Evolutionary conservation across 495 filamentous ascomycete species (phyloP).

Genomic region (Aspergillus kassunensis): DNA sequence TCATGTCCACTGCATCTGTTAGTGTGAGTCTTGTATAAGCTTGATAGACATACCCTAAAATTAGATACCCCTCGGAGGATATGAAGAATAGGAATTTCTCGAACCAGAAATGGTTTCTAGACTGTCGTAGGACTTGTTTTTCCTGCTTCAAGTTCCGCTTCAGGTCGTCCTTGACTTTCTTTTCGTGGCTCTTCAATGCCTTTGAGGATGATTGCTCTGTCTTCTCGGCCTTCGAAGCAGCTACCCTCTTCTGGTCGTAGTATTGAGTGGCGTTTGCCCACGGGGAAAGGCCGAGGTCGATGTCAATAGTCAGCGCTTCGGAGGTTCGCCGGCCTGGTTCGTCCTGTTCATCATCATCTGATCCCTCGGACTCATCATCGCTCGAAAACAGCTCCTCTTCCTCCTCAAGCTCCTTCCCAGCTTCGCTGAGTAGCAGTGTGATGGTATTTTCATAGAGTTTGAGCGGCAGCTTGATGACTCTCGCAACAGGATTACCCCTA

Average conservation of each 20-base stretch:
- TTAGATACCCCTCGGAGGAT: conserved; percentile 91
- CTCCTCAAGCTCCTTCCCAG: conserved; percentile 52
- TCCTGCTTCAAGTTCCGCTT: conserved; percentile 87
- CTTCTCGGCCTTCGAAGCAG: conserved; percentile 80
- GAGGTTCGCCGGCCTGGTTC: conserved; percentile 34
- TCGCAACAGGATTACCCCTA: conserved; percentile 77
- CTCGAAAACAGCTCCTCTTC: conserved; percentile 51
- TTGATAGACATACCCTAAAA: conserved; percentile 53
- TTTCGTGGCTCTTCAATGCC: conserved; percentile 83
- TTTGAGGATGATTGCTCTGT: conserved; percentile 77
- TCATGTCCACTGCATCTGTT: conserved; percentile 62
- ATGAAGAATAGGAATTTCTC: conserved; percentile 96
- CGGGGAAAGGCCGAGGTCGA: conserved; percentile 74
- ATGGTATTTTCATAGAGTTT: conserved; percentile 86
- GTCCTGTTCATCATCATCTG: conserved; percentile 47
- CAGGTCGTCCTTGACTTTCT: conserved; percentile 80
- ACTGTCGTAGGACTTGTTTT: conserved; percentile 79
- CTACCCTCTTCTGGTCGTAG: conserved; percentile 80
- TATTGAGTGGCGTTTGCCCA: conserved; percentile 90
- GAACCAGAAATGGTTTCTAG: conserved; percentile 84
- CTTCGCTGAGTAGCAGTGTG: conserved; percentile 74
- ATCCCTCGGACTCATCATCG: conserved; percentile 61
- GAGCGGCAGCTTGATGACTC: conserved; percentile 81
- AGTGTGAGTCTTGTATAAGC: conserved; percentile 15
- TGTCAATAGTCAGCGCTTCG: conserved; percentile 62